Evolutionary conservation across 345 rosid species (phyloP), one percentile per base, ranked within the genome.

Genomic region (Corchorus capsularis): DNA sequence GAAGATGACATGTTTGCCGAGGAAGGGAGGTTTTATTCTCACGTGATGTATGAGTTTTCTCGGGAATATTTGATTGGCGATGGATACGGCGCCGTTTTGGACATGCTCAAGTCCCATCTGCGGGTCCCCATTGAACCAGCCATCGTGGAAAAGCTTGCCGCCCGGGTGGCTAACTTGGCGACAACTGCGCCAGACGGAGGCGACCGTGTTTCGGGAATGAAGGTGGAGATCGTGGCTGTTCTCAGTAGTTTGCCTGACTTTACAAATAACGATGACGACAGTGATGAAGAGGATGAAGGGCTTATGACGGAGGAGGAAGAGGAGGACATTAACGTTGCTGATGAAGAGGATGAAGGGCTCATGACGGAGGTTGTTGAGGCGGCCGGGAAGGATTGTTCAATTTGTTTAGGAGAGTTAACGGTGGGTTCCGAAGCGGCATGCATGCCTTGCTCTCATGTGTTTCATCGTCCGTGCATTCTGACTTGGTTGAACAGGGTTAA

Each of bases 371-470:
- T 50, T 22, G 22, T 69, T 16, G 72, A 50, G 50, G 59, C 2
- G 43, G 4, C 72, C 4, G 72, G 59, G 16, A 69, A 8, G 45
- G 72, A 69, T 50, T 69, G 72, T 32, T 15, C 72, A 1, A 49
- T 69, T 2, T 69, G 72, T 50, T 69, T 69, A 56, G 72, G 50
- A 27, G 72, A 69, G 15, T 16, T 69, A 22, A 6, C 1, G 41
- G 43, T 50, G 59, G 72, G 59, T 16, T 49, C 9, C 0, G 59
- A 69, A 9, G 72, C 59, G 3, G 45, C 55, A 0, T 32, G 72
- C 72, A 69, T 50, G 59, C 59, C 72, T 32, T 69, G 72, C 45
- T 16, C 16, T 14, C 72, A 69, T 69, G 22, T 32, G 4, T 69
- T 69, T 32, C 72, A 69, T 69, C 22, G 16, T 47, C 57, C 4